Conservation (phyloP, 2,329 filamentous ascomycete species). For the Leptographium lundbergii region DNA sequence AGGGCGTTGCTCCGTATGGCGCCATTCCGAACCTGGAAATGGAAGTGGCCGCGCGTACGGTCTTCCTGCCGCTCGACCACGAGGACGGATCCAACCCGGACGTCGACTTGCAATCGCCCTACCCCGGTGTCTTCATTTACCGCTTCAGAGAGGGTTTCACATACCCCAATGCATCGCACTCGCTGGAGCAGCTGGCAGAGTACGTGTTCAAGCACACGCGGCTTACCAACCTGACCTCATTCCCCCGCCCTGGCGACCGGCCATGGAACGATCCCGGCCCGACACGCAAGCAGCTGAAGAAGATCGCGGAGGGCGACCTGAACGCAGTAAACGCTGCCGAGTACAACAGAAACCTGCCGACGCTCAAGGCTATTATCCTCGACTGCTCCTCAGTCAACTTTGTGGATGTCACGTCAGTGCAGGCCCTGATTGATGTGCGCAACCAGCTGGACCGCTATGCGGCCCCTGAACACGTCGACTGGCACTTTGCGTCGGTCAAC, state of each 20-base stretch:
- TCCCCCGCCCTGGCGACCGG: slow-evolving; percentile 56
- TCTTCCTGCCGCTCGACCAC: slow-evolving; percentile 80
- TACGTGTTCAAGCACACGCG: slow-evolving; percentile 61
- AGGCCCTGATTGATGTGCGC: slow-evolving; percentile 42
- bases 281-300: slow-evolving; percentile 28
- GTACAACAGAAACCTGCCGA: slow-evolving; percentile 16
- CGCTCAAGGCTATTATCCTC: slow-evolving; percentile 36
- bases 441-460: slow-evolving; percentile 41
- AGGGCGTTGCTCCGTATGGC: slow-evolving; percentile 35
- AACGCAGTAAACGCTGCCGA: slow-evolving; percentile 9
- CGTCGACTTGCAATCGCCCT: slow-evolving; percentile 65
- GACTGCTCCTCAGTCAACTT: slow-evolving; percentile 46
- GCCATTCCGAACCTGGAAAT: slow-evolving; percentile 33
- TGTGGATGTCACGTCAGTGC: slow-evolving; percentile 44
- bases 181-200: slow-evolving; percentile 64
- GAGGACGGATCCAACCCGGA: slow-evolving; percentile 84
- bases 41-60: slow-evolving; percentile 50
- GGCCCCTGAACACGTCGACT: slow-evolving; percentile 32
- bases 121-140: slow-evolving; percentile 92
- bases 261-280: slow-evolving; percentile 94
- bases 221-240: slow-evolving; percentile 60
- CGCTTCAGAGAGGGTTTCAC: slow-evolving; percentile 91
- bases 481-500: slow-evolving; percentile 40
- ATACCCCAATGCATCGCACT: slow-evolving; percentile 85
- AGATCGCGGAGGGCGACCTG: slow-evolving; percentile 11